These are phyloP conservation scores for Kockiozyma suomiensis DNA, from an alignment of 805 yeast species.

Conservation along the genomic window DNA sequence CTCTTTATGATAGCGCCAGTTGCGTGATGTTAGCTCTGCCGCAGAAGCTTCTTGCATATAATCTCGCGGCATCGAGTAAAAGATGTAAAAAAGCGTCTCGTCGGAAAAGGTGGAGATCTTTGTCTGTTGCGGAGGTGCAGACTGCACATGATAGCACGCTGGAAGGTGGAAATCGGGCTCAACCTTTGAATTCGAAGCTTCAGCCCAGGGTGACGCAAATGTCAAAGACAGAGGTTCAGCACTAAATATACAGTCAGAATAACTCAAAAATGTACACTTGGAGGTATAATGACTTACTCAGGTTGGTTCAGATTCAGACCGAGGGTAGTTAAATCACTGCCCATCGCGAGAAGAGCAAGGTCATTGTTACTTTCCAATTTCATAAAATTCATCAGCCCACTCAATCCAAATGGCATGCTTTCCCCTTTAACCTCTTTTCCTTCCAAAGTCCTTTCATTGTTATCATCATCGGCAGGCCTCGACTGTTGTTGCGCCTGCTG, in stretches of 20 bases:
- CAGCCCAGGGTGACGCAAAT: conserved; percentile 93
- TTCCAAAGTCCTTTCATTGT: neutral
- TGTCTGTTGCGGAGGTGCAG: conserved; percentile 50
- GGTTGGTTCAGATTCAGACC: conserved; percentile 61
- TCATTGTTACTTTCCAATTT: conserved; percentile 63
- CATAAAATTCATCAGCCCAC: conserved; percentile 62
- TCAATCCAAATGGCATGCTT: conserved; percentile 66
- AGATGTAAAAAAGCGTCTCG: conserved; percentile 89
- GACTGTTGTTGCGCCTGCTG: conserved; percentile 1
- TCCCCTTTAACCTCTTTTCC: conserved; percentile 42
- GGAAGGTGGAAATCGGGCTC: conserved; percentile 81
- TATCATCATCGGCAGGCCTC: neutral
- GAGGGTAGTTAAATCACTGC: conserved; percentile 68
- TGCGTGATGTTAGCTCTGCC: conserved; percentile 82
- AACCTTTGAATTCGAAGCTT: conserved; percentile 84
- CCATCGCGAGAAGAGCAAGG: conserved; percentile 67
- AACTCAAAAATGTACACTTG: neutral
- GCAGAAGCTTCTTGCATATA: conserved; percentile 92
- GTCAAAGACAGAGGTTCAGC: conserved; percentile 55
- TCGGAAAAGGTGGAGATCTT: conserved; percentile 64
- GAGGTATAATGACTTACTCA: conserved; percentile 36
- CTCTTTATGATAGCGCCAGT: conserved; percentile 97
- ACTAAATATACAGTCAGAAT: neutral
- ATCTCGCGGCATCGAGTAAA: conserved; percentile 91
- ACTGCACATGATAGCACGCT: conserved; percentile 50